Percentiles rank a stretch among this genome's conserved stretches.
Conservation (phyloP, 768 basidiomycete genomes). For the Boletus coccyginus region DNA sequence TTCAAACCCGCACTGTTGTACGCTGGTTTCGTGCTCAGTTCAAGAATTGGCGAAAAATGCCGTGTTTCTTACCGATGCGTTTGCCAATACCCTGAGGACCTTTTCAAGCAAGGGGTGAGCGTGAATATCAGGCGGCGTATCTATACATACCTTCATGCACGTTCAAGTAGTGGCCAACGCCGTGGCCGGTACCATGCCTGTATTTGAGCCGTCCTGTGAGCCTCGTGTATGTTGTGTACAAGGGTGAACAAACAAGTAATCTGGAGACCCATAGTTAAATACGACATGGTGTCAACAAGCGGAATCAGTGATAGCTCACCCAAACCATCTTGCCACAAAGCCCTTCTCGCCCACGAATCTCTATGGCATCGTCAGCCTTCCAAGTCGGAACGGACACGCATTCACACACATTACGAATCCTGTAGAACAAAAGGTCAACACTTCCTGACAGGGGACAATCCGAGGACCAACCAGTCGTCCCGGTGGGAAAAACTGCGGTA, state of each 20-base stretch:
- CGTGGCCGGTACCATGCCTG: conserved; percentile 92
- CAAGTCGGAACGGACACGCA: neutral
- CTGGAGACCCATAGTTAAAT: conserved; percentile 27
- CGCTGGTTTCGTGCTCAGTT: conserved; percentile 34
- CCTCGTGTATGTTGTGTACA: neutral
- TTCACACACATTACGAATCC: conserved; percentile 54
- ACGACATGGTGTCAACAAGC: neutral
- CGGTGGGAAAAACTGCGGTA: conserved; percentile 74
- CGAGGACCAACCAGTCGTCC: conserved; percentile 59
- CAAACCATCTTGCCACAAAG: conserved; percentile 85
- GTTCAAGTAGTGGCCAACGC: conserved; percentile 91
- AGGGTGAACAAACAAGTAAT: conserved; percentile 48
- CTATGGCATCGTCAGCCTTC: conserved; percentile 35
- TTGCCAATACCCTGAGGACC: conserved; percentile 58
- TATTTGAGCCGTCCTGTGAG: conserved; percentile 4
- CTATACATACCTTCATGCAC: conserved; percentile 70
- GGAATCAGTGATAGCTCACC: conserved; percentile 42
- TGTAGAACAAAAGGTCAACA: conserved; percentile 17
- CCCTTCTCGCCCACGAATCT: conserved; percentile 75
- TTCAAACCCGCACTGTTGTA: conserved; percentile 73
- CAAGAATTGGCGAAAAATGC: neutral
- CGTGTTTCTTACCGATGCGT: conserved; percentile 32
- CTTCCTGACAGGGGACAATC: neutral
- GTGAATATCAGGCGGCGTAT: neutral
- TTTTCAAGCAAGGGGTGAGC: conserved; percentile 12